Base-by-base conservation (phyloP, 768 basidiomycete species). In the Mycena olivaceomarginata region DNA sequence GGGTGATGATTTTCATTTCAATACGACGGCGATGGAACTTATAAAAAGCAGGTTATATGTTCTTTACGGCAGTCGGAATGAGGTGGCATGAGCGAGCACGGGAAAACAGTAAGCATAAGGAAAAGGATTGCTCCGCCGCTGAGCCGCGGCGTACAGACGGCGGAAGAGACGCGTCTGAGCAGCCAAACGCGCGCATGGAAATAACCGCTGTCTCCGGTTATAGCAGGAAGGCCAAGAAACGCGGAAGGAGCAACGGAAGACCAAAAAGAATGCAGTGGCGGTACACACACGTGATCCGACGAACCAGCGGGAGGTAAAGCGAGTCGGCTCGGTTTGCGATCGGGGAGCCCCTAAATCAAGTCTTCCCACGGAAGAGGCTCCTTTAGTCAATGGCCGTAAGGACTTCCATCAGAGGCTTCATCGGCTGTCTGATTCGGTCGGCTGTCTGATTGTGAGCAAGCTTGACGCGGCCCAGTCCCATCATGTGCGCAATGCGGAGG, bases 361-460 rank as follows among this genome's bases (percentile, higher is more conserved):
- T 37, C 20, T 63, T 56, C 12, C 31, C 70, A 71, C 70, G 62
- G 48, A 43, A 43, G 67, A 31, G 68, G 37, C 72, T 53, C 53
- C 62, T 73, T 77, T 73, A 48, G 76, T 69, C 56, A 68, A 68
- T 77, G 60, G 10, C 76, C 76, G 70, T 63, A 72, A 62, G 76
- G 71, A 70, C 48, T 77, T 77, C 76, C 72, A 77, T 77, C 76
- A 77, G 76, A 77, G 41, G 2, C 25, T 10, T 70, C 56, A 6
- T 31, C 31, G 31, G 31, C 31, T 31, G 31, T 31, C 31, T 31
- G 31, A 31, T 31, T 31, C 31, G 2, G 22, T 31, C 31, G 2
- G 11, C 45, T 60, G 67, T 73, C 71, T 77, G 76, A 77, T 77
- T 77, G 67, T 53, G 70, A 76, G 70, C 51, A 66, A 63, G 62